Evolutionary conservation across 2,329 filamentous ascomycete species (phyloP), one percentile per base, ranked within the genome.

Genomic region (Colletotrichum musicola): DNA sequence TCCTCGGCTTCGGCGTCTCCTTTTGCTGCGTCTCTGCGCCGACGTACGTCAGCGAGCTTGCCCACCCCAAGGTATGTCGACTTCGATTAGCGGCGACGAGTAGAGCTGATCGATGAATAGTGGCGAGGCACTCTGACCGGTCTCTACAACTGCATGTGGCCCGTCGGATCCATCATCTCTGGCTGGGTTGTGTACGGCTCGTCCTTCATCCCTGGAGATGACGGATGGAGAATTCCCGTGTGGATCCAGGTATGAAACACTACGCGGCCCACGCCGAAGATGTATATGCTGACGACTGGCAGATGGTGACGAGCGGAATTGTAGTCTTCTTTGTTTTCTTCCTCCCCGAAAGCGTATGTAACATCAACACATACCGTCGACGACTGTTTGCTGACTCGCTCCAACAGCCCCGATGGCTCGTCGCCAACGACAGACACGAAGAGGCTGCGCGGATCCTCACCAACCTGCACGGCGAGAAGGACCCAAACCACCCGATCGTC

Each of bases 131-230:
- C 84, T 0, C 71, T 85, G 14, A 86, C 84, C 0, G 85, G 85
- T 2, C 75, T 87, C 0, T 87, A 87, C 74, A 87, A 88, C 71
- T 84, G 80, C 68, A 84, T 82, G 0, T 85, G 82, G 69, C 69
- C 69, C 16, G 65, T 86, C 5, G 86, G 86, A 4, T 83, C 82
- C 56, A 88, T 90, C 58, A 80, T 88, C 9, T 85, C 88, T 1
- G 82, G 82, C 13, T 87, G 86, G 77, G 82, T 84, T 4, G 82
- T 85, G 3, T 86, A 87, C 62, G 88, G 86, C 30, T 81, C 79
- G 71, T 77, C 79, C 16, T 83, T 80, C 55, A 75, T 83, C 6
- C 74, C 79, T 1, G 77, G 75, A 1, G 70, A 77, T 18, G 69
- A 77, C 3, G 81, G 81, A 5, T 87, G 85, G 83, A 72, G 83